Percentiles rank a stretch among this genome's conserved stretches.
These are phyloP conservation scores for Amylocarpus encephaloides DNA, from an alignment of 2,329 filamentous ascomycete genomes.

Conservation along the genomic window DNA sequence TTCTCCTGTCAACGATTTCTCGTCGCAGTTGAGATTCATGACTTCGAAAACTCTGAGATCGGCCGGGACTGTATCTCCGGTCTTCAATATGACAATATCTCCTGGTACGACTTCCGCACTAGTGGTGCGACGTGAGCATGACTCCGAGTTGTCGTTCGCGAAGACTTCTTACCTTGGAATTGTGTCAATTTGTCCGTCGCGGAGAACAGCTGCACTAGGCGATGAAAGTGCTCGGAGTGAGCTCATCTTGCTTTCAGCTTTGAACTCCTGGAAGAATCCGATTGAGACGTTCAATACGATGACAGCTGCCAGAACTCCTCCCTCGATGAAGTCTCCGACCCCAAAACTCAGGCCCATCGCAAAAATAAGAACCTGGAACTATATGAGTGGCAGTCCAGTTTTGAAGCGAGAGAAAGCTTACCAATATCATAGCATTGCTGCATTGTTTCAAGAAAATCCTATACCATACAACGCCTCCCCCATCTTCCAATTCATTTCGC, in stretches of 20 bases:
- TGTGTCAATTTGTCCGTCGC: constrained; percentile 44
- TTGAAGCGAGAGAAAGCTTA: constrained; percentile 33
- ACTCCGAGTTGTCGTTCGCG: neutral
- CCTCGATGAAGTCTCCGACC: constrained; percentile 51
- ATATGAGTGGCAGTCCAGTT: constrained; percentile 35
- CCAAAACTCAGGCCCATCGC: constrained; percentile 39
- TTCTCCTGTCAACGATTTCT: constrained; percentile 97
- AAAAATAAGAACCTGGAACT: constrained; percentile 32
- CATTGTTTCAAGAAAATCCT: constrained; percentile 69
- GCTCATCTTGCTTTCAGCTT: constrained; percentile 54
- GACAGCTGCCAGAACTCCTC: constrained; percentile 51
- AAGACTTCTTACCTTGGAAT: constrained; percentile 24
- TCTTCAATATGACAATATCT: constrained; percentile 85
- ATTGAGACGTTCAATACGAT: constrained; percentile 52
- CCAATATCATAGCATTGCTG: constrained; percentile 72
- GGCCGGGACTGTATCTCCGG: constrained; percentile 92
- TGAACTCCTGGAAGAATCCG: constrained; percentile 54
- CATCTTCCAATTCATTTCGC: constrained; percentile 64
- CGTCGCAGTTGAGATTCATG: constrained; percentile 64
- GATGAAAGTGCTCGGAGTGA: constrained; percentile 49
- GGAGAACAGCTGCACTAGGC: constrained; percentile 48
- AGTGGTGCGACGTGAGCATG: constrained; percentile 25
- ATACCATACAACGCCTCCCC: constrained; percentile 59
- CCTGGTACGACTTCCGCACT: constrained; percentile 56
- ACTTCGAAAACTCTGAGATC: constrained; percentile 58